Percentiles rank a stretch among this genome's conserved stretches.
Evolutionary conservation across 202 grass and related monocot species (phyloP).

Genomic region (Cymbopogon flexuosus): DNA sequence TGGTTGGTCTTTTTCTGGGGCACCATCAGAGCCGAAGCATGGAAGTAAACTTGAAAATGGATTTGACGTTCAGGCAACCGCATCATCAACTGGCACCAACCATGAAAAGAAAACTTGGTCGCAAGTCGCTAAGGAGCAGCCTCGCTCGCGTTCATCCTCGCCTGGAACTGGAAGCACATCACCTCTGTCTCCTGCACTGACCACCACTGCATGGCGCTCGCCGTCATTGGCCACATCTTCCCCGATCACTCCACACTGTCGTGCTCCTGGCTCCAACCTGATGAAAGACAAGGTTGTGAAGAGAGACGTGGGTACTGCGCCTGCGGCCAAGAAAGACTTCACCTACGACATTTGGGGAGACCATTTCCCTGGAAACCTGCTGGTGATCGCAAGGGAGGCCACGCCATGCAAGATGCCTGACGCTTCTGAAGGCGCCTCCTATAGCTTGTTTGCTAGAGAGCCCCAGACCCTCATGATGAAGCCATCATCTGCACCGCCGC

Average conservation of each 20-base stretch:
- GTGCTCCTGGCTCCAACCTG: constrained; percentile 76
- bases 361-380: constrained; percentile 60
- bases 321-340: constrained; percentile 46
- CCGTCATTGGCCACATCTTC: constrained; percentile 37
- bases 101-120: constrained; percentile 24
- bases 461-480: constrained; percentile 70
- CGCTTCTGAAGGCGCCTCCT: constrained; percentile 73
- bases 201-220: background rate
- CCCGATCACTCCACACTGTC: constrained; percentile 48
- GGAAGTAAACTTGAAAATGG: constrained; percentile 35
- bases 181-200: constrained; percentile 24
- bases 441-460: constrained; percentile 89
- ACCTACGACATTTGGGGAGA: constrained; percentile 91
- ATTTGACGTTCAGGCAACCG: constrained; percentile 28
- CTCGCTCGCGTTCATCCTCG: constrained; percentile 25
- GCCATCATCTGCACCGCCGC: constrained; percentile 41
- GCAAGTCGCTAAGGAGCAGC: constrained; percentile 35
- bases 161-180: constrained; percentile 28
- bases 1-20: constrained; percentile 44
- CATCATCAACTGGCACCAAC: constrained; percentile 31
- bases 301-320: constrained; percentile 32
- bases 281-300: constrained; percentile 56
- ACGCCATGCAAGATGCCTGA: constrained; percentile 32
- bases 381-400: constrained; percentile 53
- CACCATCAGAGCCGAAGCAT: constrained; percentile 43